Evolutionary conservation across 331 rosid species (phyloP), one percentile per base, ranked within the genome.

Genomic region (Telfairia occidentalis): DNA sequence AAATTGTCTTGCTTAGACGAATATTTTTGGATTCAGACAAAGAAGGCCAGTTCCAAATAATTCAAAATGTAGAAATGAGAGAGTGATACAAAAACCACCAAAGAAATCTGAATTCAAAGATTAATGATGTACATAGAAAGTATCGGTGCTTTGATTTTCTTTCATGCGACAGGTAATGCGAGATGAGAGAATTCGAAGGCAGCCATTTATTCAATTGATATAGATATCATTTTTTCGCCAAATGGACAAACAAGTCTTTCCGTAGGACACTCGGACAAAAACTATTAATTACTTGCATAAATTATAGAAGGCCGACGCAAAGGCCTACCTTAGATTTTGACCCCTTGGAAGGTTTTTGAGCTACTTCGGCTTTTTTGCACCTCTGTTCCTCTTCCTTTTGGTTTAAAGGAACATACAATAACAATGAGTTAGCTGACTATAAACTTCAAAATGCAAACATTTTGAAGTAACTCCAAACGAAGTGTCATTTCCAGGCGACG

Each of bases 331-430:
- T 88, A 5, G 88, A 81, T 71, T 84, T 87, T 12, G 87, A 69
- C 72, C 3, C 81, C 34, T 84, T 83, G 40, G 87, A 71, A 5
- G 80, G 82, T 67, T 84, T 83, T 32, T 10, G 23, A 29, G 79
- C 82, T 54, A 80, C 82, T 18, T 80, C 81, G 2, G 23, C 83
- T 76, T 81, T 84, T 7, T 34, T 42, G 46, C 89, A 84, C 84
- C 96, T 85, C 84, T 77, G 83, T 49, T 88, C 96, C 76, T 95
- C 97, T 48, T 87, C 97, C 96, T 91, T 71, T 34, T 59, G 28
- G 73, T 70, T 75, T 43, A 46, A 32, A 23, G 67, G 18, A 60
- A 53, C 34, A 23, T 21, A 21, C 19, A 40, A 40, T 19, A 55
- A 63, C 19, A 12, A 26, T 61, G 18, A 65, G 35, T 30, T 2